phyloP scores from a whole-genome alignment of 1,139 yeast genomes.

The Zygoascus sp. region DNA sequence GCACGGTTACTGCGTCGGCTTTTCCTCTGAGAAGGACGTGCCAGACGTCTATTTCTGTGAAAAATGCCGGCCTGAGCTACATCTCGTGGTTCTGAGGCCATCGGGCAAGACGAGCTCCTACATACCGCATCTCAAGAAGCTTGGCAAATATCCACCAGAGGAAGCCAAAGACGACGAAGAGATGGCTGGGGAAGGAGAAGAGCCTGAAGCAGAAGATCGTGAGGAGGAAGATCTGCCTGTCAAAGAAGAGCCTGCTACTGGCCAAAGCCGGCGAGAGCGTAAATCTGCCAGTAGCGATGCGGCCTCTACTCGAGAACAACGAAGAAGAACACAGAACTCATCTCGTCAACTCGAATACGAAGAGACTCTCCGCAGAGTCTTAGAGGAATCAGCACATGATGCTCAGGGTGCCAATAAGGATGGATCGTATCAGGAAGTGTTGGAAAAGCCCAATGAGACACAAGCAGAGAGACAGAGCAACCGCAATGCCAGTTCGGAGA shows the following conservation, averaged over 20 bases:
- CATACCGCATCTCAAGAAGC: slow-evolving; percentile 36
- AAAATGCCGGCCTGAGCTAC: slow-evolving; percentile 77
- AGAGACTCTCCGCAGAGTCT: slow-evolving; percentile 61
- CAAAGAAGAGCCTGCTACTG: slow-evolving; percentile 4
- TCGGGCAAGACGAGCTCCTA: slow-evolving; percentile 44
- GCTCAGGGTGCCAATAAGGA: slow-evolving; percentile 14
- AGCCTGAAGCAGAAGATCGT: slow-evolving; percentile 1
- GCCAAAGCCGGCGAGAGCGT: not conserved
- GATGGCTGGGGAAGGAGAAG: slow-evolving; percentile 10
- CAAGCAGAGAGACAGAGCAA: slow-evolving; percentile 13
- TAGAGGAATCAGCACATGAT: slow-evolving; percentile 64
- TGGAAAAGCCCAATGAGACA: slow-evolving; percentile 9
- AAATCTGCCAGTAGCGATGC: not conserved
- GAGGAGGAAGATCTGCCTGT: slow-evolving; percentile 2
- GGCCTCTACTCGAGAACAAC: slow-evolving; percentile 3
- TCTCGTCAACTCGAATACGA: slow-evolving; percentile 57
- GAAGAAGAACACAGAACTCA: slow-evolving; percentile 35
- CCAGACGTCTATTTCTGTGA: slow-evolving; percentile 97
- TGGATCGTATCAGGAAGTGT: slow-evolving; percentile 25
- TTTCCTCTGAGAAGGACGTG: slow-evolving; percentile 63
- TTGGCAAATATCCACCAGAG: slow-evolving; percentile 8
- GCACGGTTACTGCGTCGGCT: slow-evolving; percentile 93
- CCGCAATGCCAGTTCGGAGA: slow-evolving; percentile 8
- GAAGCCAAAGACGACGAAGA: too few species aligned
- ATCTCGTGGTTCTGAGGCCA: slow-evolving; percentile 50